Evolutionary conservation across 371 early-diverging fungal species (phyloP).

Genomic region (Syncephalastrum sp.): DNA sequence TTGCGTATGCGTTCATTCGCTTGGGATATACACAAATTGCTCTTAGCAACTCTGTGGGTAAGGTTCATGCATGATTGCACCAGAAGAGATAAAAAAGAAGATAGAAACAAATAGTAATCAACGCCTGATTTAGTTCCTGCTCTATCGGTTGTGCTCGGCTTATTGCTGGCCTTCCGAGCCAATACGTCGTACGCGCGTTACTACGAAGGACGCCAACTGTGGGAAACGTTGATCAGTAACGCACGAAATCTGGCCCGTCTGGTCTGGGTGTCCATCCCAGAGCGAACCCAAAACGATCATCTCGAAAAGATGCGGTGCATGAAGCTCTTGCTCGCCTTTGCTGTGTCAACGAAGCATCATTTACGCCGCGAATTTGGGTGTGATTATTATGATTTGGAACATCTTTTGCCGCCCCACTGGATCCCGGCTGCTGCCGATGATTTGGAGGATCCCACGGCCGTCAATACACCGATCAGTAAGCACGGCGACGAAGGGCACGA

Average conservation of each 20-base stretch:
- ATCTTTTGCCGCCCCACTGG: constrained; percentile 52
- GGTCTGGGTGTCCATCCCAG: constrained; percentile 64
- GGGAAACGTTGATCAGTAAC: constrained; percentile 58
- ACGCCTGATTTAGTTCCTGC: constrained; percentile 36
- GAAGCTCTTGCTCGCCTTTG: constrained; percentile 71
- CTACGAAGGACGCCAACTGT: constrained; percentile 72
- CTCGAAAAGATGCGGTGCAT: constrained; percentile 70
- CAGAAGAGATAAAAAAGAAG: neutral
- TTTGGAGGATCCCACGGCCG: constrained; percentile 1
- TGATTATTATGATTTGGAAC: constrained; percentile 54
- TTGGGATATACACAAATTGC: constrained; percentile 31
- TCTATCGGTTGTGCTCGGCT: constrained; percentile 65
- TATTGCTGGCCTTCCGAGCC: constrained; percentile 76
- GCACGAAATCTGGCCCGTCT: constrained; percentile 62
- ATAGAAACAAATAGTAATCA: neutral
- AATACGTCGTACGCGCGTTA: constrained; percentile 80
- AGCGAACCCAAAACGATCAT: constrained; percentile 46
- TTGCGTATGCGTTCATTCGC: constrained; percentile 27
- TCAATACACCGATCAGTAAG: neutral
- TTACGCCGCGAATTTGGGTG: constrained; percentile 66
- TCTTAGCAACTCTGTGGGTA: constrained; percentile 40
- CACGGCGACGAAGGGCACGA: constrained; percentile 5
- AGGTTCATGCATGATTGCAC: constrained; percentile 3
- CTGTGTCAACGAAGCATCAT: constrained; percentile 69
- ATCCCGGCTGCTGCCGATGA: constrained; percentile 42